Evolutionary conservation across 352 stramenopile genomes (phyloP), one percentile per base, ranked within the genome.

Genomic region (Phytophthora sp.): DNA sequence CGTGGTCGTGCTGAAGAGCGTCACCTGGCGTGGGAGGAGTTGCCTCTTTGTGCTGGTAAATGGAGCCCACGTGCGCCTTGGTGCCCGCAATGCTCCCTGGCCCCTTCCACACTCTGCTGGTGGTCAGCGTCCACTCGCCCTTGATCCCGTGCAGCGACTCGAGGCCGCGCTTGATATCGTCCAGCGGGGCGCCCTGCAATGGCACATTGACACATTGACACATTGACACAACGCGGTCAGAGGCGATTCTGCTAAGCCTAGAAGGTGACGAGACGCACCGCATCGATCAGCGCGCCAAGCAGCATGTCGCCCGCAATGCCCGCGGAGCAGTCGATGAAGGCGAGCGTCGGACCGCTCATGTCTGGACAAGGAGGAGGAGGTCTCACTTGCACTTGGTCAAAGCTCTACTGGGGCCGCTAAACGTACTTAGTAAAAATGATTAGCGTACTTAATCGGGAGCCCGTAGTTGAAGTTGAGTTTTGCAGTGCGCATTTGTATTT

Each of bases 231-330:
- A 20, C 0, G 6, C 1, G n/a, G 23, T 7, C 3, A 23, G 9
- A 46, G 13, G 9, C n/a, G n/a, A n/a, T n/a, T n/a, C n/a, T n/a
- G n/a, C n/a, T 10, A n/a, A 30, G 11, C 13, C 24, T 24, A 54
- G n/a, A n/a, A n/a, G n/a, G n/a, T n/a, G n/a, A n/a, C n/a, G 15
- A 9, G 15, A 76, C 79, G 23, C 52, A 95, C 87, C 10, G 92
- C 92, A 38, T 97, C 90, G 37, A 97, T 87, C 35, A 97, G 67
- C 26, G 88, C 85, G 24, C 84, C 91, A 1, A 97, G 80, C 21
- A 97, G 78, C 91, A 97, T 97, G 72, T 97, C 91, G 24, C 91
- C 91, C 18, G 92, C 92, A 42, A 95, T 84, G 26, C 92, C 92
- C 13, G 83, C 89, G 12, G 92, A 97, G 76, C 89, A 97, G 65